Conservation (phyloP, 345 rosid genomes). For the Bruguiera parviflora region DNA sequence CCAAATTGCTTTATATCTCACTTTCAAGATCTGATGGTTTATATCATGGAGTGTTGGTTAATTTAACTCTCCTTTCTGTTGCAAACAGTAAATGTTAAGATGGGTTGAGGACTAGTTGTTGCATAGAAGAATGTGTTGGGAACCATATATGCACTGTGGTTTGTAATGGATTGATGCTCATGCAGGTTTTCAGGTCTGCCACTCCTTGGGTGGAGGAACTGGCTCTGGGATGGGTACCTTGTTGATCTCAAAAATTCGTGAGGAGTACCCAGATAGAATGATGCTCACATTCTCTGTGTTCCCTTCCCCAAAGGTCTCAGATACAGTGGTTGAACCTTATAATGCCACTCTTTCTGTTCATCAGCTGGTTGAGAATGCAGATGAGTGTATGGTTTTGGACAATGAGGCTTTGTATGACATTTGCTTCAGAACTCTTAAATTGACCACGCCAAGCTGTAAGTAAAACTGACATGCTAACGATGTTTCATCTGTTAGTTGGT, state of each 20-base stretch:
- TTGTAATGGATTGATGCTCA: neutral
- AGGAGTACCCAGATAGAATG: conserved; percentile 32
- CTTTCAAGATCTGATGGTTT: too few species aligned
- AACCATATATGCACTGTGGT: neutral
- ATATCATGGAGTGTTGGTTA: too few species aligned
- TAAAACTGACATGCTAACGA: neutral
- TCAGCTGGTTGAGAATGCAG: conserved; percentile 29
- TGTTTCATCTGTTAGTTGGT: neutral
- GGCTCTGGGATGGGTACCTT: conserved; percentile 33
- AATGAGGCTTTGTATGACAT: conserved; percentile 29
- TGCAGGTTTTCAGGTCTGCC: conserved; percentile 29
- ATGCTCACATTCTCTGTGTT: conserved; percentile 31
- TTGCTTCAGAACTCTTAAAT: conserved; percentile 27
- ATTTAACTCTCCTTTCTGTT: too few species aligned
- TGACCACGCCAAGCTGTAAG: conserved; percentile 31
- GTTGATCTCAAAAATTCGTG: conserved; percentile 27
- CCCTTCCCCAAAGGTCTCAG: conserved; percentile 30
- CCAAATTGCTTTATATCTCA: too few species aligned
- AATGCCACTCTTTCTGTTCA: conserved; percentile 29
- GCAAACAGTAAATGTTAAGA: too few species aligned
- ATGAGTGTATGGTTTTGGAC: conserved; percentile 31
- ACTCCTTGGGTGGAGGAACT: conserved; percentile 28
- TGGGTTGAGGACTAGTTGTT: neutral
- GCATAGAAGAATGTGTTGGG: neutral
- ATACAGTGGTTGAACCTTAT: conserved; percentile 28